Base-by-base conservation (phyloP, 768 basidiomycete species). In the Dendrothele bispora region DNA sequence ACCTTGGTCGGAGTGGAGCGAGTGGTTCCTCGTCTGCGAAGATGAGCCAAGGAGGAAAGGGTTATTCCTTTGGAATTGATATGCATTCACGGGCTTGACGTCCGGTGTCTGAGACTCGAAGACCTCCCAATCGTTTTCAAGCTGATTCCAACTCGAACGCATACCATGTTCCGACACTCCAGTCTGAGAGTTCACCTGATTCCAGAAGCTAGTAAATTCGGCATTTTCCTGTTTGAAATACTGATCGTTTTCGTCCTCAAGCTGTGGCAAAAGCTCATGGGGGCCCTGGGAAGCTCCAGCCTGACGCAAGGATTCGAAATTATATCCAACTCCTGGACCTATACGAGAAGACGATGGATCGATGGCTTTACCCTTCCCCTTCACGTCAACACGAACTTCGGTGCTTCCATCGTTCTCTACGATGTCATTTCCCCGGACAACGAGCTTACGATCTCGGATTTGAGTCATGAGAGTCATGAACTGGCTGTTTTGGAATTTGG, bases 401-500 rank as follows among this genome's bases (percentile, higher is more conserved):
- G 55, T 5, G 56, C 53, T 20, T 10, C 68, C 71, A 39, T 71
- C 71, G 42, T 71, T 82, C 48, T 78, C 67, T 10, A 95, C 87
- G 65, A 97, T 80, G 43, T 84, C 67, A 58, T 93, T 84, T 17
- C 86, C 89, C 39, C 88, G 83, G 2, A 95, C 84, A 14, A 84
- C 75, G 32, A 91, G 74, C 58, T 87, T 79, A 7, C 84, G 80
- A 64, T 94, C 93, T 30, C 90, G 74, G 46, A 97, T 67, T 62
- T 90, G 83, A 43, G 78, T 80, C 93, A 97, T 95, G 22, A 97
- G 74, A 18, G 77, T 76, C 74, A 97, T 73, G 62, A 97, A 97
- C 49, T 80, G 75, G 63, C 90, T 92, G 26, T 91, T 79, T 65
- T 82, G 76, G 59, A 97, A 93, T 62, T 95, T 97, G 28, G 84